Conservation (phyloP, 2,329 filamentous ascomycete genomes). For the Paradendryphiella salina region DNA sequence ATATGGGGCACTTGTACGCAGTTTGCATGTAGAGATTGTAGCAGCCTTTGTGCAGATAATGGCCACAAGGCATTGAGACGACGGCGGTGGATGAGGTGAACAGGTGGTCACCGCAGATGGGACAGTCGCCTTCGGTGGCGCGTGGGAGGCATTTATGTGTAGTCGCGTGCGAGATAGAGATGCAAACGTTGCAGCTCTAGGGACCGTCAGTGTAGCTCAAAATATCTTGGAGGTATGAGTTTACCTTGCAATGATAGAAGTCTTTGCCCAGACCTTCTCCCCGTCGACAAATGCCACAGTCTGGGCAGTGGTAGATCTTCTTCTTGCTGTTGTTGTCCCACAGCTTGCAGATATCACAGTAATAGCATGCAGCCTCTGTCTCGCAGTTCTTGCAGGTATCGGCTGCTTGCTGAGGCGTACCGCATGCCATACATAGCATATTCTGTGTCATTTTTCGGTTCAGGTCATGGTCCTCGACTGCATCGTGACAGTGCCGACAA, state of each 20-base stretch:
- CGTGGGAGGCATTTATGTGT: slow-evolving; percentile 93
- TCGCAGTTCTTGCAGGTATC: slow-evolving; percentile 79
- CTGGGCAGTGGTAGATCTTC: slow-evolving; percentile 92
- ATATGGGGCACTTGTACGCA: slow-evolving; percentile 95
- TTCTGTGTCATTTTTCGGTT: slow-evolving; percentile 83
- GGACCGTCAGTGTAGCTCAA: slow-evolving; percentile 27
- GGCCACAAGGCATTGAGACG: slow-evolving; percentile 92
- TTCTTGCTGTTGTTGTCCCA: slow-evolving; percentile 94
- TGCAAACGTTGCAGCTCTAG: slow-evolving; percentile 78
- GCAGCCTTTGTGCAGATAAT: slow-evolving; percentile 91
- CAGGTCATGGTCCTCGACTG: slow-evolving; percentile 74
- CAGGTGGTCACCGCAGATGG: slow-evolving; percentile 95
- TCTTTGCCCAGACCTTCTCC: slow-evolving; percentile 93
- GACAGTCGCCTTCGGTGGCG: slow-evolving; percentile 78
- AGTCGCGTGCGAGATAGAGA: slow-evolving; percentile 80
- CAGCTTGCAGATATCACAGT: slow-evolving; percentile 90
- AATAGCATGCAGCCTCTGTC: slow-evolving; percentile 80
- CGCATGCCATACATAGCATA: slow-evolving; percentile 97
- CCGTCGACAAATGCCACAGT: slow-evolving; percentile 92
- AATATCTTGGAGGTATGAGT: slow-evolving; percentile 7
- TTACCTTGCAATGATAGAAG: slow-evolving; percentile 96
- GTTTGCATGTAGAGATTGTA: slow-evolving; percentile 84
- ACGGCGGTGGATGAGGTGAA: slow-evolving; percentile 88
- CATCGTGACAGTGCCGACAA: slow-evolving; percentile 92
- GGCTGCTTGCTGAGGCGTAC: slow-evolving; percentile 77